A percentile compares a stretch with the other conserved stretches of the same genome.
Evolutionary conservation across 2,329 filamentous ascomycete genomes (phyloP).

Genomic region (Alternaria arborescens): DNA sequence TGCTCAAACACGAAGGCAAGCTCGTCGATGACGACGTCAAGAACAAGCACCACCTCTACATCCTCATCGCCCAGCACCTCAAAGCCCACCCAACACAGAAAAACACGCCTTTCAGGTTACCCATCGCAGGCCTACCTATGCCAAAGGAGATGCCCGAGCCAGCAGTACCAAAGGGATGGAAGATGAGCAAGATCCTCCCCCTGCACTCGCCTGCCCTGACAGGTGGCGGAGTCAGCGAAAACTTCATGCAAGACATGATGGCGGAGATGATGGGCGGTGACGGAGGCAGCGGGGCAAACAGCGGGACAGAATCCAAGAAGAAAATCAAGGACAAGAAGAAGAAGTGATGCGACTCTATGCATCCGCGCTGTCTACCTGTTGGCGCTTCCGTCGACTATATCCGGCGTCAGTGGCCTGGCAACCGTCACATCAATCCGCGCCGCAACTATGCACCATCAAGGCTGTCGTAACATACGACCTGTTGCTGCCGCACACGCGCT

Average conservation of each 20-base stretch:
- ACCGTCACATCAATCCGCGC: not conserved
- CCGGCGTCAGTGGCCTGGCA: not conserved
- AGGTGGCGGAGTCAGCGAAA: constrained; percentile 92
- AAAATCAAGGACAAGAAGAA: constrained; percentile 52
- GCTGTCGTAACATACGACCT: constrained; percentile 2
- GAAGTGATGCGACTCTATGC: constrained; percentile 34
- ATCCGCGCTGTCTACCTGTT: not conserved
- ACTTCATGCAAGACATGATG: constrained; percentile 97
- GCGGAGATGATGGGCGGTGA: constrained; percentile 75
- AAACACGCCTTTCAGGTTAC: constrained; percentile 72
- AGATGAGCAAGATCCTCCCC: constrained; percentile 83
- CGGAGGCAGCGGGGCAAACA: constrained; percentile 33
- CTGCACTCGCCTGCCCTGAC: constrained; percentile 89
- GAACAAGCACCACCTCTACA: constrained; percentile 88
- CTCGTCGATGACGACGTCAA: constrained; percentile 63
- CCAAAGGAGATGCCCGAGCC: constrained; percentile 74
- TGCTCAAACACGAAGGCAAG: constrained; percentile 70
- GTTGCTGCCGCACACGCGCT: constrained; percentile 2
- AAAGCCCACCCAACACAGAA: constrained; percentile 79
- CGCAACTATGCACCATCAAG: constrained; percentile 2
- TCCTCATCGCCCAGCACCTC: constrained; percentile 79
- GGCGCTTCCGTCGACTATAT: not conserved
- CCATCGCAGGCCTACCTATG: constrained; percentile 75
- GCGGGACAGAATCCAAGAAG: constrained; percentile 39
- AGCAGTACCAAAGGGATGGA: constrained; percentile 81